Evolutionary conservation across 345 rosid genomes (phyloP).

Genomic region (Erucastrum elatum): DNA sequence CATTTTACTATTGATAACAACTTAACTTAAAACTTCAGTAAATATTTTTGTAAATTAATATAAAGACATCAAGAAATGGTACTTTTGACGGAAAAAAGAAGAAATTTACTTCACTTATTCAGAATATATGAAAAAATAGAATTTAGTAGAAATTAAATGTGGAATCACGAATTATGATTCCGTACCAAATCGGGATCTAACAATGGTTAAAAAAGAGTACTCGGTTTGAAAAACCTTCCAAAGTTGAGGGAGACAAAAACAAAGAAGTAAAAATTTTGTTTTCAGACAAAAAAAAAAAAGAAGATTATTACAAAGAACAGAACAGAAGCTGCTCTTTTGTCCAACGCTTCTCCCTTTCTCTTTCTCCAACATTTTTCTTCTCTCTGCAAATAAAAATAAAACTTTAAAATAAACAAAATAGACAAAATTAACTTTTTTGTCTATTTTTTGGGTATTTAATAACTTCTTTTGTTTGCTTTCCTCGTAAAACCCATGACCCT

Average conservation of each 20-base stretch:
- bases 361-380: slow-evolving; percentile 38
- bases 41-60: not conserved
- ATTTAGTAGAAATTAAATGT: slow-evolving; percentile 1
- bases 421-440: slow-evolving; percentile 35
- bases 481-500: slow-evolving; percentile 43
- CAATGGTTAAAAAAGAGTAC: slow-evolving; percentile 35
- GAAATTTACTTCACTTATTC: not conserved
- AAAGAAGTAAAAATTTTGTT: not conserved
- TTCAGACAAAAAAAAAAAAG: not conserved
- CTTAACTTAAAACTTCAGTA: not conserved
- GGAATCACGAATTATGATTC: slow-evolving; percentile 29
- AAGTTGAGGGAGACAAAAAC: slow-evolving; percentile 43
- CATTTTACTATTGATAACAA: not conserved
- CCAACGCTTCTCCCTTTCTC: slow-evolving; percentile 38
- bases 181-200: slow-evolving; percentile 43
- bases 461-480: slow-evolving; percentile 5
- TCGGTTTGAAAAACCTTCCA: slow-evolving; percentile 34
- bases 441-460: not conserved
- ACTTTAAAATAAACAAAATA: not conserved
- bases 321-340: slow-evolving; percentile 48
- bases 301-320: slow-evolving; percentile 14
- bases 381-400: slow-evolving; percentile 12
- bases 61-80: not conserved
- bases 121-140: not conserved
- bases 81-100: not conserved